Conservation (phyloP, 805 yeast species). For the Yarrowia osloensis region DNA sequence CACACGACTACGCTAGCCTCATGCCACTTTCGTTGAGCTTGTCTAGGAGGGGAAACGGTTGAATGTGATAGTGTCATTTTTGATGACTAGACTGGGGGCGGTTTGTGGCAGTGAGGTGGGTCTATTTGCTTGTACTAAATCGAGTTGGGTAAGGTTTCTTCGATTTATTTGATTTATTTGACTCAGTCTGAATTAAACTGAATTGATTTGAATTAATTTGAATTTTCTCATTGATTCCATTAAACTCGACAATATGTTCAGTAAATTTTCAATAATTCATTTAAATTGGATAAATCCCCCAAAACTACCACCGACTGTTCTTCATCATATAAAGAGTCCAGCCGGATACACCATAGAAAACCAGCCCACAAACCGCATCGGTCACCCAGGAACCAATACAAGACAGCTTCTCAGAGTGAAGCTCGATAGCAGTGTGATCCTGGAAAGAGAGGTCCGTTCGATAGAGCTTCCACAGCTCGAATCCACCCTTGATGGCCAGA, state of each 20-base stretch:
- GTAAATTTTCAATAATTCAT: background rate
- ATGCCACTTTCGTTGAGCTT: too few relatives aligned
- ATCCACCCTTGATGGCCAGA: background rate
- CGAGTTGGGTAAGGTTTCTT: too few relatives aligned
- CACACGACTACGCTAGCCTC: too few relatives aligned
- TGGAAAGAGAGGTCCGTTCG: background rate
- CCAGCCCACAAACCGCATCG: background rate
- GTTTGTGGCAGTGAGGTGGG: too few relatives aligned
- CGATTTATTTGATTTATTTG: too few relatives aligned
- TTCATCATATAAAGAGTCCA: constrained; percentile 7
- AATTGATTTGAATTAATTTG: too few relatives aligned
- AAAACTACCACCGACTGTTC: background rate
- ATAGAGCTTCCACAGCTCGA: background rate
- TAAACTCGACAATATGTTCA: background rate
- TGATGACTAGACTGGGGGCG: background rate
- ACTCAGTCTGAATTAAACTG: too few relatives aligned
- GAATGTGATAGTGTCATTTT: constrained; percentile 15
- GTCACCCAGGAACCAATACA: background rate
- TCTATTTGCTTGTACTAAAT: too few relatives aligned
- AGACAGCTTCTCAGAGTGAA: background rate
- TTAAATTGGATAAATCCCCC: background rate
- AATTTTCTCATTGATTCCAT: background rate
- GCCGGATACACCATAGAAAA: background rate
- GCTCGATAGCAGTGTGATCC: background rate
- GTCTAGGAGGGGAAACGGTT: background rate